Evolutionary conservation across 306 rosid species (phyloP).

Genomic region (Cajanus cajan): DNA sequence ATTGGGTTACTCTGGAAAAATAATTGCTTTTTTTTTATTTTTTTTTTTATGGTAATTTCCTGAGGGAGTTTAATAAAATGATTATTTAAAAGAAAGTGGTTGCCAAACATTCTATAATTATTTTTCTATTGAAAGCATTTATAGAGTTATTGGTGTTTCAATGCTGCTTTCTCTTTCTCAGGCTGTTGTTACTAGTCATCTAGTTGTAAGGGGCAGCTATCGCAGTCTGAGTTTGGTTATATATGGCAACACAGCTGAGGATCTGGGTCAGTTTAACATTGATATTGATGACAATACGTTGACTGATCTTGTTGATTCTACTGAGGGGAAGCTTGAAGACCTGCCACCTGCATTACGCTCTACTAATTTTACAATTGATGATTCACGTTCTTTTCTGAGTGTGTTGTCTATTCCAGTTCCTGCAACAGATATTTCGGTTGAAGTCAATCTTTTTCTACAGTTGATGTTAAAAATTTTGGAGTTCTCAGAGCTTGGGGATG

Average conservation of each 20-base stretch:
- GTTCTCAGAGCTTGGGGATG: conserved; percentile 59
- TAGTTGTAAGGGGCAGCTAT: conserved; percentile 96
- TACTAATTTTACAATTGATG: conserved; percentile 55
- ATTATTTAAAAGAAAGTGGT: not conserved
- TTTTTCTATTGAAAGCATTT: conserved; percentile 1
- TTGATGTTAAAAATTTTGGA: conserved; percentile 64
- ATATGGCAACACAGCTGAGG: conserved; percentile 97
- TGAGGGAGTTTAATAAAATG: not conserved
- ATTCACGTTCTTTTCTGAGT: conserved; percentile 53
- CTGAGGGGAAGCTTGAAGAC: conserved; percentile 88
- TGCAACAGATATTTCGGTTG: conserved; percentile 65
- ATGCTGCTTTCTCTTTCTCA: conserved; percentile 40
- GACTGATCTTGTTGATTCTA: conserved; percentile 80
- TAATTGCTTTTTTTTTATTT: not conserved
- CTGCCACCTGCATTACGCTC: conserved; percentile 84
- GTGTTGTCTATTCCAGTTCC: conserved; percentile 65
- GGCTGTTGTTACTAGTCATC: conserved; percentile 95
- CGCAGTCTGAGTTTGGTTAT: conserved; percentile 93
- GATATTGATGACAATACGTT: conserved; percentile 85
- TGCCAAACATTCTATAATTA: not conserved
- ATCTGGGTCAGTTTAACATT: conserved; percentile 93
- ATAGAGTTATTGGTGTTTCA: conserved; percentile 4
- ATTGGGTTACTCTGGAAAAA: not conserved
- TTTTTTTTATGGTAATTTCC: not conserved
- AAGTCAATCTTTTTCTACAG: conserved; percentile 73